Conservation (phyloP, 768 basidiomycete genomes). For the Termitomyces sp. region DNA sequence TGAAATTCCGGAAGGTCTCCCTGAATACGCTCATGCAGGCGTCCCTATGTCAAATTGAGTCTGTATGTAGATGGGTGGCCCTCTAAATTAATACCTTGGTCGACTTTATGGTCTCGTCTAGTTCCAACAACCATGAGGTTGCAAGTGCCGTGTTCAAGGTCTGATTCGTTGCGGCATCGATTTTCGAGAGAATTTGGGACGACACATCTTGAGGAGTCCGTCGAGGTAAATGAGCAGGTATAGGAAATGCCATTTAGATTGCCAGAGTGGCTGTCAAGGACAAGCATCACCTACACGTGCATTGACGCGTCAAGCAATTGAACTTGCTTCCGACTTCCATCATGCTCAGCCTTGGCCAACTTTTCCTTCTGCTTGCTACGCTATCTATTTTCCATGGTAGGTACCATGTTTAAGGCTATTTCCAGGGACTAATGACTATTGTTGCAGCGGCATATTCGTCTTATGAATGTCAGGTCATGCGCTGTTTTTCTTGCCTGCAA, state of each 20-base stretch:
- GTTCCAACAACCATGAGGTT: conserved; percentile 65
- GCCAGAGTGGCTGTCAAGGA: conserved; percentile 10
- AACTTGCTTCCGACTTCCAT: conserved; percentile 11
- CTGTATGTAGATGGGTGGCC: neutral
- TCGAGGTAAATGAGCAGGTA: conserved; percentile 72
- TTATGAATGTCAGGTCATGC: conserved; percentile 61
- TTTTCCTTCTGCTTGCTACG: conserved; percentile 43
- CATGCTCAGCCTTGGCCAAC: conserved; percentile 48
- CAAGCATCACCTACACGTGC: conserved; percentile 17
- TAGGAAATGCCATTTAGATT: conserved; percentile 63
- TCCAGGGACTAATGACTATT: conserved; percentile 1
- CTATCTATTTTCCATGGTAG: conserved; percentile 54
- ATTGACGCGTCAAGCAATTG: conserved; percentile 7
- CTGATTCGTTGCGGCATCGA: conserved; percentile 58
- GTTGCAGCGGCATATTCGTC: conserved; percentile 71
- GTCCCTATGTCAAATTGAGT: conserved; percentile 38
- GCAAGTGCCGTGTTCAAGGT: conserved; percentile 59
- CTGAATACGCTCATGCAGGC: conserved; percentile 72
- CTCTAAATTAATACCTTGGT: conserved; percentile 56
- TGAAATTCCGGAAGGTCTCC: conserved; percentile 61
- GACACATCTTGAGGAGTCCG: conserved; percentile 62
- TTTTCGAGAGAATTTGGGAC: conserved; percentile 65
- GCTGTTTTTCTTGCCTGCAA: neutral
- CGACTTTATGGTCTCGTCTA: conserved; percentile 65
- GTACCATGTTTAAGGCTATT: conserved; percentile 11